Evolutionary conservation across 2,329 filamentous ascomycete species (phyloP), one percentile per base, ranked within the genome.

Genomic region (Neofusicoccum parvum): DNA sequence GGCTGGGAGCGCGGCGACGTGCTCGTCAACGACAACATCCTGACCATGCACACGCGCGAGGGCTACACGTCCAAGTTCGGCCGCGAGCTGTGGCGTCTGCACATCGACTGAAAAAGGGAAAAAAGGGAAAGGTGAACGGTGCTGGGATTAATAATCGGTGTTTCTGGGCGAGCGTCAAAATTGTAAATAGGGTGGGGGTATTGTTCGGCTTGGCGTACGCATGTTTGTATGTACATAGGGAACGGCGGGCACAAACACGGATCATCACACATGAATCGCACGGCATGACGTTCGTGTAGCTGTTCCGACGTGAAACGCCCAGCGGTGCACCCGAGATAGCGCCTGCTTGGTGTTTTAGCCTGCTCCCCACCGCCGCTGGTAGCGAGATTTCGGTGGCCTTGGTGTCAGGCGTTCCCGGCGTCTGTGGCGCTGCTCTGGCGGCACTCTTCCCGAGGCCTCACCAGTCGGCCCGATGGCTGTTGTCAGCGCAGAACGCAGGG

Each of bases 1-100:
- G 72, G 77, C 5, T 87, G 85, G 84, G 80, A 86, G 62, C 80
- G 83, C 73, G 85, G 85, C 0, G 85, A 87, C 69, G 51, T 87
- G 43, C 67, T 87, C 1, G 72, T 87, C 5, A 86, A 76, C 66
- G 85, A 87, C 68, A 87, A 86, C 56, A 70, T 80, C 3, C 65
- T 81, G 63, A 80, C 78, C 68, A 78, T 86, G 80, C 83, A 86
- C 62, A 85, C 82, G 0, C 64, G 64, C 6, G 64, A 65, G 48
- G 64, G 64, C 2, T 65, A 65, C 14, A 46, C 50, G 17, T 51
- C 58, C 3, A 23, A 14, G 5, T 23, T 63, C 17, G 49, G 34
- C 4, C 54, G 66, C n/a, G 66, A 65, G 50, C 51, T 67, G 11
- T 67, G 66, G 63, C 43, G 66, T 14, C 20, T 67, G 14, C 66